phyloP scores from a whole-genome alignment of 768 basidiomycete genomes.

The Boletellus emodensis region DNA sequence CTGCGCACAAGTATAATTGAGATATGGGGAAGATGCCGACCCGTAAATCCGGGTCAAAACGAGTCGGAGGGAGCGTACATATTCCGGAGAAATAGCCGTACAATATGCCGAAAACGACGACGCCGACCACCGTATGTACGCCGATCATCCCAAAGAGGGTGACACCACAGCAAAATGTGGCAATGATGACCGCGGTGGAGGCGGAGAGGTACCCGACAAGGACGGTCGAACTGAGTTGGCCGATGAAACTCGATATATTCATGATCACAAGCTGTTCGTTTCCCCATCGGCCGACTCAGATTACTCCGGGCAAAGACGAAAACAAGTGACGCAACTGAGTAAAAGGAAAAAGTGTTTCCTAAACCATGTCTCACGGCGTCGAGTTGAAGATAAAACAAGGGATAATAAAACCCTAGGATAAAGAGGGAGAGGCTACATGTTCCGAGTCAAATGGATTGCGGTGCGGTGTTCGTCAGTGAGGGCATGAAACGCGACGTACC shows the following conservation, averaged over 20 bases:
- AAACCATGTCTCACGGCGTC: slow-evolving; percentile 47
- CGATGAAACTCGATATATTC: slow-evolving; percentile 51
- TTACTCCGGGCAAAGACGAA: neutral
- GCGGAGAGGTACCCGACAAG: slow-evolving; percentile 42
- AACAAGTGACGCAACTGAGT: slow-evolving; percentile 39
- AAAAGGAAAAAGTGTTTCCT: slow-evolving; percentile 49
- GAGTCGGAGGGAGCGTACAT: slow-evolving; percentile 24
- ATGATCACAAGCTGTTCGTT: slow-evolving; percentile 48
- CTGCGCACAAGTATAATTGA: slow-evolving; percentile 17
- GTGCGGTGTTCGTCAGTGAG: neutral
- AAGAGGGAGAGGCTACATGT: slow-evolving; percentile 27
- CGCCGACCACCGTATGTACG: slow-evolving; percentile 35
- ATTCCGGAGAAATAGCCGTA: slow-evolving; percentile 55
- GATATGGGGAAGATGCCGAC: neutral
- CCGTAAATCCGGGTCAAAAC: neutral
- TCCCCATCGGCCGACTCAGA: neutral
- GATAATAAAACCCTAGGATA: slow-evolving; percentile 46
- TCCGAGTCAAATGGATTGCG: neutral
- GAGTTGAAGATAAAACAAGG: slow-evolving; percentile 59
- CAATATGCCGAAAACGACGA: slow-evolving; percentile 40
- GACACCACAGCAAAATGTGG: slow-evolving; percentile 36
- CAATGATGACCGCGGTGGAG: slow-evolving; percentile 34
- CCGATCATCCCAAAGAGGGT: slow-evolving; percentile 48
- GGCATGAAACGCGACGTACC: slow-evolving; percentile 7
- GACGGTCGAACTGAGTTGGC: slow-evolving; percentile 48